Percentiles rank a stretch among this genome's conserved stretches.
phyloP scores from a whole-genome alignment of 1,284 basidiomycete genomes.

The Cutaneotrichosporon spelunceum region DNA sequence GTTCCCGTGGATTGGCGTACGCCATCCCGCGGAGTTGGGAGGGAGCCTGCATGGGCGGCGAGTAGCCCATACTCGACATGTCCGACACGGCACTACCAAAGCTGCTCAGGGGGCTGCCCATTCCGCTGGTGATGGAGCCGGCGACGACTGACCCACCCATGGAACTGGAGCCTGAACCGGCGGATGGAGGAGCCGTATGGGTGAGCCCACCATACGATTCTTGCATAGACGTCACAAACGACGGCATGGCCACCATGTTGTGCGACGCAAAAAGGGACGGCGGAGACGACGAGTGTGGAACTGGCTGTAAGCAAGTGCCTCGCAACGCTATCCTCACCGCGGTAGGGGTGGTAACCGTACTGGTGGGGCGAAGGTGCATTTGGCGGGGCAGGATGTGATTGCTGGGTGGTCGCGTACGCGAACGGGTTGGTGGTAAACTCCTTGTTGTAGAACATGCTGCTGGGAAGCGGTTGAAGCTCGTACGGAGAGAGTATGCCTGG shows the following conservation, averaged over 20 bases:
- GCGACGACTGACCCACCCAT: too few species aligned
- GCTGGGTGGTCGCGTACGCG: neutral
- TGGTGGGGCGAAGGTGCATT: neutral
- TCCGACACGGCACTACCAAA: slow-evolving; percentile 1
- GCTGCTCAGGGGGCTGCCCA: neutral
- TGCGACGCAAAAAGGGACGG: neutral
- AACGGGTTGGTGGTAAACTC: slow-evolving; percentile 2
- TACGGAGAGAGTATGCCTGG: neutral
- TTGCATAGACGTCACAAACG: neutral
- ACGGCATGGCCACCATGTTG: neutral
- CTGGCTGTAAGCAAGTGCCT: neutral
- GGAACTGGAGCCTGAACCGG: neutral
- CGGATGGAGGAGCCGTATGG: neutral
- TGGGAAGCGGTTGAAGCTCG: neutral
- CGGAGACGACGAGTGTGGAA: neutral
- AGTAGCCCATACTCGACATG: slow-evolving; percentile 3
- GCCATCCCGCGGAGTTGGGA: neutral
- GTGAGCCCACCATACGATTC: neutral
- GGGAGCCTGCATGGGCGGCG: neutral
- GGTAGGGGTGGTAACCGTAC: slow-evolving; percentile 3
- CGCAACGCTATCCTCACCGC: neutral
- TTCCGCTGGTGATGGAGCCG: neutral
- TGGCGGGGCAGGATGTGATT: neutral
- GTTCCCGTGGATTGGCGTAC: neutral
- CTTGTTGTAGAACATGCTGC: neutral